Evolutionary conservation across 352 stramenopile genomes (phyloP).

Genomic region (Peronospora belbahrii): DNA sequence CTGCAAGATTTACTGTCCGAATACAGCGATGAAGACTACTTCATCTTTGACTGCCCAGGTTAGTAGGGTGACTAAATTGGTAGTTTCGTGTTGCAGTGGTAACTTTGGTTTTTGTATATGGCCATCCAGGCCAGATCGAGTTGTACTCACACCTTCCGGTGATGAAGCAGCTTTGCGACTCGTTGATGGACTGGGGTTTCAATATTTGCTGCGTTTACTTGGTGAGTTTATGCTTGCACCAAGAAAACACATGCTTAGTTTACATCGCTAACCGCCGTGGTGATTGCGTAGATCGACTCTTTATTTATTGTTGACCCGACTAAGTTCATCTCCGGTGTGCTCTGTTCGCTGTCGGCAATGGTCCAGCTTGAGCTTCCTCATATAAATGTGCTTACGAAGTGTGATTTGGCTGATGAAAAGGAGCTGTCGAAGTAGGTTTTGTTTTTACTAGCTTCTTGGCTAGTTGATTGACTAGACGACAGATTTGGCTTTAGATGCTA

Average conservation of each 20-base stretch:
- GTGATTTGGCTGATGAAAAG: slow-evolving; percentile 85
- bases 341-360: slow-evolving; percentile 97
- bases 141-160: slow-evolving; percentile 88
- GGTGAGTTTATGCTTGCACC: slow-evolving; percentile 21
- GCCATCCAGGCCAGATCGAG: slow-evolving; percentile 79
- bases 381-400: slow-evolving; percentile 91
- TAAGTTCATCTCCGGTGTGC: slow-evolving; percentile 97
- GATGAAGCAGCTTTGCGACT: slow-evolving; percentile 85
- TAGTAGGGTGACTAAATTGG: slow-evolving; percentile 16
- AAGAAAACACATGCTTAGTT: neutral
- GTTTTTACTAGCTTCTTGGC: neutral
- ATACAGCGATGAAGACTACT: slow-evolving; percentile 92
- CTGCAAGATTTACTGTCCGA: slow-evolving; percentile 88
- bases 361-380: slow-evolving; percentile 96
- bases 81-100: neutral
- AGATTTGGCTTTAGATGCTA: slow-evolving; percentile 6
- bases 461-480: neutral
- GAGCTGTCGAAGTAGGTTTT: slow-evolving; percentile 72
- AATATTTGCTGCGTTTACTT: slow-evolving; percentile 87
- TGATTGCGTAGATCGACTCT: slow-evolving; percentile 77
- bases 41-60: slow-evolving; percentile 98
- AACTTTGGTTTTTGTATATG: slow-evolving; percentile 1
- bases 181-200: slow-evolving; percentile 81
- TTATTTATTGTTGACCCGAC: slow-evolving; percentile 93
- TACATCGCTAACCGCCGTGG: neutral